Evolutionary conservation across 1,139 yeast species (phyloP).

Genomic region (Candida tetrigidarum): DNA sequence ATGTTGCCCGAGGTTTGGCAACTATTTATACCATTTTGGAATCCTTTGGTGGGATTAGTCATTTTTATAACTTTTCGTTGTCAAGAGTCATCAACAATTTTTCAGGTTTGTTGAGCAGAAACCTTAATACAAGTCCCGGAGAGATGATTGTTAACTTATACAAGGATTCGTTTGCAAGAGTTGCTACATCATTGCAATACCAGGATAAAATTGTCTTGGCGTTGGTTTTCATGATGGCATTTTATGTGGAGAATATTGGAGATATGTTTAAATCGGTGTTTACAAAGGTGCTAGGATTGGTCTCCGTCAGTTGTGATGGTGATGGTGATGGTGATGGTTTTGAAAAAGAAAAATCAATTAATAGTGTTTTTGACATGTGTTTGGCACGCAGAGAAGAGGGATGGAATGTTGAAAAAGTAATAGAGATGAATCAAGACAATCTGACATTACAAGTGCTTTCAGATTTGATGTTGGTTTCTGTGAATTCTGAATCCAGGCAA

Average conservation of each 20-base stretch:
- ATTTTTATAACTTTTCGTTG: conserved; percentile 64
- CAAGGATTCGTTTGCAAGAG: conserved; percentile 46
- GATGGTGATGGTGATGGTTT: not conserved
- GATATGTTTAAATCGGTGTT: conserved; percentile 23
- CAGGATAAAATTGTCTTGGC: conserved; percentile 54
- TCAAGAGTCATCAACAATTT: conserved; percentile 49
- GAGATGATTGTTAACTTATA: conserved; percentile 42
- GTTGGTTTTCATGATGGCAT: conserved; percentile 37
- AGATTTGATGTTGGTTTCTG: conserved; percentile 12
- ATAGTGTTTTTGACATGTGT: conserved; percentile 13
- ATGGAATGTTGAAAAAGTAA: conserved; percentile 5
- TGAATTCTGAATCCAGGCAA: conserved; percentile 1
- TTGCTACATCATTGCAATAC: conserved; percentile 55
- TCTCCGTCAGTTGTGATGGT: too few relatives aligned
- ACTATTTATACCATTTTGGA: conserved; percentile 51
- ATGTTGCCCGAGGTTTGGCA: conserved; percentile 61
- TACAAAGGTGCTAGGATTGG: conserved; percentile 8
- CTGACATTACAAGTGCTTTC: conserved; percentile 21
- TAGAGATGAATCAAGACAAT: conserved; percentile 22
- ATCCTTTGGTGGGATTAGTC: conserved; percentile 43
- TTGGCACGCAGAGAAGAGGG: conserved; percentile 12
- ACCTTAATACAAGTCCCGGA: conserved; percentile 22
- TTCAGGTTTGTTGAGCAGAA: conserved; percentile 33
- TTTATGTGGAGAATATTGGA: conserved; percentile 31
- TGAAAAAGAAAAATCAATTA: not conserved